These are phyloP conservation scores for Yamadazyma scolyti DNA, from an alignment of 805 yeast species.

Conservation along the genomic window DNA sequence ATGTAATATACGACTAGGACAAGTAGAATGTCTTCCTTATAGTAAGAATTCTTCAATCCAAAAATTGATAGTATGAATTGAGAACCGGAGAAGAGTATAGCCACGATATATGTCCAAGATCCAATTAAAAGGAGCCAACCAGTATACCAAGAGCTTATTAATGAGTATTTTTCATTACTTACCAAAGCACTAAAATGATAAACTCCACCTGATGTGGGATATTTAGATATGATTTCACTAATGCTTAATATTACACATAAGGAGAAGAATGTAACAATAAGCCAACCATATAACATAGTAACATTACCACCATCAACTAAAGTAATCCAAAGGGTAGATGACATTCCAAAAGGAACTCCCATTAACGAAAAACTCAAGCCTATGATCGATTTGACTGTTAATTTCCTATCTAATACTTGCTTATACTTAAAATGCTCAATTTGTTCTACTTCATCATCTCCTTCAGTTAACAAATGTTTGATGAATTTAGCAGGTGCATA, in stretches of 20 bases:
- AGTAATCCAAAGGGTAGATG: conserved; percentile 69
- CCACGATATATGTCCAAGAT: conserved; percentile 73
- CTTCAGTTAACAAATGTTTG: conserved; percentile 10
- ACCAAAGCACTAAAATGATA: conserved; percentile 75
- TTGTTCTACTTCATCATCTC: conserved; percentile 47
- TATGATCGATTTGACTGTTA: conserved; percentile 65
- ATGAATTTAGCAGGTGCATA: conserved; percentile 12
- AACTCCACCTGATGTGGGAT: conserved; percentile 72
- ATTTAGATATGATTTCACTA: conserved; percentile 74
- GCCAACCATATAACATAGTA: conserved; percentile 74
- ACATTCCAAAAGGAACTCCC: conserved; percentile 79
- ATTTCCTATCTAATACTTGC: conserved; percentile 64
- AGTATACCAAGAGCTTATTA: conserved; percentile 66
- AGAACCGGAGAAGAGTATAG: conserved; percentile 72
- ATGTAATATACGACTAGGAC: conserved; percentile 56
- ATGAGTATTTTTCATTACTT: conserved; percentile 55
- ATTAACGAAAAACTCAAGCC: conserved; percentile 78
- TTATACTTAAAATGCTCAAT: conserved; percentile 73
- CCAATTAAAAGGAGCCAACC: conserved; percentile 76
- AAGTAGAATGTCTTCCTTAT: conserved; percentile 52
- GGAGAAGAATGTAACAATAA: conserved; percentile 60
- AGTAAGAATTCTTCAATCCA: conserved; percentile 56
- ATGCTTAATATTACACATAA: conserved; percentile 65
- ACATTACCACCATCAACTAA: conserved; percentile 74
- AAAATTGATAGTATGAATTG: conserved; percentile 67